These are phyloP conservation scores for Naematelia aurantialba DNA, from an alignment of 768 basidiomycete genomes.

Conservation along the genomic window DNA sequence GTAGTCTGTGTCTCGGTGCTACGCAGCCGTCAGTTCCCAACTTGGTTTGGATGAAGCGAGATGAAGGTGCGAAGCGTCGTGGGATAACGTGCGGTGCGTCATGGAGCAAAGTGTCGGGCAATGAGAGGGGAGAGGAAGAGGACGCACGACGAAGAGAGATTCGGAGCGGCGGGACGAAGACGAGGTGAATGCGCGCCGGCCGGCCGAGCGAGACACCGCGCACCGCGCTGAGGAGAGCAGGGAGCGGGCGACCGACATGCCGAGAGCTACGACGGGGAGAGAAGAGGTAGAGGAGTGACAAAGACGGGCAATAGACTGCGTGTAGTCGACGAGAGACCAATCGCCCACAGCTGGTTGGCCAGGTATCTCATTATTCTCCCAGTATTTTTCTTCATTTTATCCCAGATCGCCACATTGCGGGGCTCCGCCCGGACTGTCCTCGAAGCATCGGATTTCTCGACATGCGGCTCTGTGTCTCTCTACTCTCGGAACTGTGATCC, in stretches of 20 bases:
- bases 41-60: too few species aligned
- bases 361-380: background rate
- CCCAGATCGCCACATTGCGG: background rate
- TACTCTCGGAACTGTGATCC: too few species aligned
- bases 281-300: background rate
- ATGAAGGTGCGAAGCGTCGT: too few species aligned
- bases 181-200: constrained; percentile 49
- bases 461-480: too few species aligned
- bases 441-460: background rate
- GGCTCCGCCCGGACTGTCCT: background rate
- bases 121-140: background rate
- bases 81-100: too few species aligned
- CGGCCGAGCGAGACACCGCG: constrained; percentile 8
- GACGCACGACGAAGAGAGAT: constrained; percentile 78
- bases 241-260: constrained; percentile 29
- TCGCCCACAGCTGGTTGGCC: background rate
- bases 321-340: background rate
- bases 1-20: constrained; percentile 93
- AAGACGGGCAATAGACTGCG: constrained; percentile 1
- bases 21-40: background rate
- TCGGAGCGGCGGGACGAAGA: constrained; percentile 63
- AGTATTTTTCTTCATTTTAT: constrained; percentile 10
- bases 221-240: constrained; percentile 19
- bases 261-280: background rate
- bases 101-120: background rate